Base-by-base conservation (phyloP, 495 filamentous ascomycete species). In the Hyaloscypha finlandica region DNA sequence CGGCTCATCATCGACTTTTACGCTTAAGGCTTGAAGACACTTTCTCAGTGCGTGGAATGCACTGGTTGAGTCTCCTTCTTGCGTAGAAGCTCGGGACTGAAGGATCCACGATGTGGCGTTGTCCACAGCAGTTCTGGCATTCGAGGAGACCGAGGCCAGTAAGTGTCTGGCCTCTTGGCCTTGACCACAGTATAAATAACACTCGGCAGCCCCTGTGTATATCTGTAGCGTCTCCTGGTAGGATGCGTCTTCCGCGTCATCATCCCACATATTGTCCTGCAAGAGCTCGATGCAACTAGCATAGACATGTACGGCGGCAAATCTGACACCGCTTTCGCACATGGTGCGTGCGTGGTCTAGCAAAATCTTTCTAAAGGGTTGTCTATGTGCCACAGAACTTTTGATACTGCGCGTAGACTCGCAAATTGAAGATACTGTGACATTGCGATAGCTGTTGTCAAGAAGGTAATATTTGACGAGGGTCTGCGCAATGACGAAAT, bases 151-250 rank as follows among this genome's bases (percentile, higher is more conserved):
- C 11, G 81, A 81, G 61, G 86, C 76, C 5, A 95, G 83, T 20
- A 93, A 76, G 8, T 77, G 76, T 32, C 89, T 81, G 63, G 91
- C 90, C 53, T 87, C 81, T 19, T 81, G 75, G 66, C 85, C 83
- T 33, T 90, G 84, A 3, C 84, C 88, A 79, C 91, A 88, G 68
- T 89, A 92, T 76, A 89, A 89, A 68, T 88, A 85, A 76, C 89
- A 91, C 74, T 96, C 92, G 22, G 92, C 90, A 3, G 91, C 85
- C 63, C 88, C 83, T 12, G 88, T 85, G 71, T 89, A 87, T 11
- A 95, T 76, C 61, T 86, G 83, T 56, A 94, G 78, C 0, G 91
- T 95, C 76, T 96, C 92, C n/a, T 92, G 85, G 70, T 95, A 95
- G 62, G 86, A 87, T 1, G 90, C 88, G 74, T 96, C 93, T 22